Evolutionary conservation across 225 moss, liverwort and hornwort genomes (phyloP).

Genomic region (Sphagnum contortum): DNA sequence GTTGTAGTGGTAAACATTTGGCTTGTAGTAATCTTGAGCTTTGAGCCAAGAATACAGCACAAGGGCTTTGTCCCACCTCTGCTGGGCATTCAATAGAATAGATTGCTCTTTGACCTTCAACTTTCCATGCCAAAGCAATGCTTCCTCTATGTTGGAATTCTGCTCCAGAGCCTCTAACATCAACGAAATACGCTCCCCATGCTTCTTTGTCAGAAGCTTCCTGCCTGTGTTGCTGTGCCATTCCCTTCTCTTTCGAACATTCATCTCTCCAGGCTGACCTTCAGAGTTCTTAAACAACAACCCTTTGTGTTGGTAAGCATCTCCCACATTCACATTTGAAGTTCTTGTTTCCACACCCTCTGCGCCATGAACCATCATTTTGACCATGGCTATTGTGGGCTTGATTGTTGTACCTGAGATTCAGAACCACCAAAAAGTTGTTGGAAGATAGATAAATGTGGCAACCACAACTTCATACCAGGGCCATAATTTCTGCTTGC

Average conservation of each 20-base stretch:
- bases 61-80: conserved; percentile 60
- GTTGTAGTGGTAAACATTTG: conserved; percentile 67
- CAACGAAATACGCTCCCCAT: conserved; percentile 33
- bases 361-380: too few species aligned
- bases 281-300: conserved; percentile 28
- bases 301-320: conserved; percentile 9
- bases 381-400: too few species aligned
- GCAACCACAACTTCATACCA: too few species aligned
- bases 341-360: too few species aligned
- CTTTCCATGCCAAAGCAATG: conserved; percentile 55
- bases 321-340: not conserved
- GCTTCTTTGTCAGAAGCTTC: conserved; percentile 25
- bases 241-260: conserved; percentile 8
- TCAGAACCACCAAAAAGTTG: too few species aligned
- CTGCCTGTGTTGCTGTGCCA: conserved; percentile 17
- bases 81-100: conserved; percentile 63
- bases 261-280: conserved; percentile 25
- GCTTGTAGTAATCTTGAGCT: conserved; percentile 42
- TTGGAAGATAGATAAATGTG: too few species aligned
- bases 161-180: conserved; percentile 51
- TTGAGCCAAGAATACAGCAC: conserved; percentile 60
- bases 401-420: too few species aligned
- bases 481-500: too few species aligned
- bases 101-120: conserved; percentile 60
- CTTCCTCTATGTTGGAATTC: conserved; percentile 35